A percentile compares a stretch with the other conserved stretches of the same genome.
Conservation (phyloP, 2,329 filamentous ascomycete species). For the Raffaelea albimanens region DNA sequence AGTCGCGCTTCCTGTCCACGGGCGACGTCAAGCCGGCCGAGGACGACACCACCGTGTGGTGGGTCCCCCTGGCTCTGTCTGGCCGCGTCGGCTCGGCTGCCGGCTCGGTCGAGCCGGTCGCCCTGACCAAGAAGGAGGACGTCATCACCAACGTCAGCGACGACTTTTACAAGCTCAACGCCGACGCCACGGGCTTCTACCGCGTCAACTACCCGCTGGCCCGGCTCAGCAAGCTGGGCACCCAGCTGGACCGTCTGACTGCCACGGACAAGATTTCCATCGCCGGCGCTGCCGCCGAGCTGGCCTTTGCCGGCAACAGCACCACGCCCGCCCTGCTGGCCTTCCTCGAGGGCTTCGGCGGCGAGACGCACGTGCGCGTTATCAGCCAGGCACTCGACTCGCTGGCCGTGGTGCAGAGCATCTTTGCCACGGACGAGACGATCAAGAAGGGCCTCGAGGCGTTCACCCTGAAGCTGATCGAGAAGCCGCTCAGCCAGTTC, state of each 20-base stretch:
- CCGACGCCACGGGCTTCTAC: slow-evolving; percentile 79
- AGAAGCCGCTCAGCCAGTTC: slow-evolving; percentile 64
- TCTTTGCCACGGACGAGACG: slow-evolving; percentile 68
- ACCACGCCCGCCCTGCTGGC: slow-evolving; percentile 73
- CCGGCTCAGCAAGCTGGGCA: slow-evolving; percentile 70
- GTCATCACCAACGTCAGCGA: slow-evolving; percentile 66
- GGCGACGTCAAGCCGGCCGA: slow-evolving; percentile 76
- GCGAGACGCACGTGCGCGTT: slow-evolving; percentile 77
- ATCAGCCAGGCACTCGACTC: slow-evolving; percentile 79
- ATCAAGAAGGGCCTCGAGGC: slow-evolving; percentile 65
- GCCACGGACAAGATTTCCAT: slow-evolving; percentile 89
- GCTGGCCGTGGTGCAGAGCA: slow-evolving; percentile 66
- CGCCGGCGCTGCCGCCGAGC: slow-evolving; percentile 78
- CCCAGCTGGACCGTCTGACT: slow-evolving; percentile 64
- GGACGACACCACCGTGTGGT: slow-evolving; percentile 90
- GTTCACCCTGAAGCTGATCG: slow-evolving; percentile 70
- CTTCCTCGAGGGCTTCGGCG: slow-evolving; percentile 74
- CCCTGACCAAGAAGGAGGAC: slow-evolving; percentile 67
- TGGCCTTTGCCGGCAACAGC: slow-evolving; percentile 79
- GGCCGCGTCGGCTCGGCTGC: slow-evolving; percentile 58
- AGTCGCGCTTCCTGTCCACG: slow-evolving; percentile 82
- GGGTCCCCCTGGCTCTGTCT: slow-evolving; percentile 82
- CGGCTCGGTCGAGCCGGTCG: slow-evolving; percentile 43
- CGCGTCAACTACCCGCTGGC: slow-evolving; percentile 86
- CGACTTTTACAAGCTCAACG: slow-evolving; percentile 90